phyloP scores from a whole-genome alignment of 768 basidiomycete species.

The Calocybe indica region DNA sequence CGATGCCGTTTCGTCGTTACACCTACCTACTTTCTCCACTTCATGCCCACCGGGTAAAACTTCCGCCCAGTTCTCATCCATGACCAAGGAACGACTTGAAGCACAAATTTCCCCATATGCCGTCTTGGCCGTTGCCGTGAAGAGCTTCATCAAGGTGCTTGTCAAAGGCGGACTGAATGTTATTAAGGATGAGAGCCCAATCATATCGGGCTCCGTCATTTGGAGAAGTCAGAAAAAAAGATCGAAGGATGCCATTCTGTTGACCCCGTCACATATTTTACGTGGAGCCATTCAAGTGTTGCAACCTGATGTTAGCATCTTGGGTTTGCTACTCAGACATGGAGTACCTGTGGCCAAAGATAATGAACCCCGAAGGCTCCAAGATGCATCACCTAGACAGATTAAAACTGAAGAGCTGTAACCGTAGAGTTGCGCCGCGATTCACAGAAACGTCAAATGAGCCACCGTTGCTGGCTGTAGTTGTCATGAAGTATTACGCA shows the following conservation, averaged over 20 bases:
- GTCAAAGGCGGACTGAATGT: conserved; percentile 29
- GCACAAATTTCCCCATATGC: conserved; percentile 32
- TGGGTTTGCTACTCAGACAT: no score
- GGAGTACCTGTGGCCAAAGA: no score
- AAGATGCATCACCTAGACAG: no score
- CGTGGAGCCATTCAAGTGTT: conserved; percentile 15
- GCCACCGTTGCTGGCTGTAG: no score
- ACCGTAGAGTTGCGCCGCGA: no score
- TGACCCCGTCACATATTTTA: conserved; percentile 41
- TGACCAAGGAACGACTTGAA: conserved; percentile 21
- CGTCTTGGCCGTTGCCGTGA: conserved; percentile 28
- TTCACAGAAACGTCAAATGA: no score
- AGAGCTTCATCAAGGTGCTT: conserved; percentile 28
- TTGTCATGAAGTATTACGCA: background rate
- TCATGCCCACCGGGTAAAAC: conserved; percentile 5
- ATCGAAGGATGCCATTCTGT: conserved; percentile 14
- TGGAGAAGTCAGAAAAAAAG: conserved; percentile 4
- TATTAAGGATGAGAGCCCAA: no score
- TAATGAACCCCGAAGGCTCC: no score
- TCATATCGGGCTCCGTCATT: no score
- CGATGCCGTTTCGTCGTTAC: conserved; percentile 17
- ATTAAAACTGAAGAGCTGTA: no score
- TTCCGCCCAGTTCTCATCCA: conserved; percentile 17
- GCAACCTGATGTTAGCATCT: no score
- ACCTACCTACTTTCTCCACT: conserved; percentile 17